A percentile compares a stretch with the other conserved stretches of the same genome.
Conservation (phyloP, 805 yeast genomes). For the Sugiyamaella chiloensis region DNA sequence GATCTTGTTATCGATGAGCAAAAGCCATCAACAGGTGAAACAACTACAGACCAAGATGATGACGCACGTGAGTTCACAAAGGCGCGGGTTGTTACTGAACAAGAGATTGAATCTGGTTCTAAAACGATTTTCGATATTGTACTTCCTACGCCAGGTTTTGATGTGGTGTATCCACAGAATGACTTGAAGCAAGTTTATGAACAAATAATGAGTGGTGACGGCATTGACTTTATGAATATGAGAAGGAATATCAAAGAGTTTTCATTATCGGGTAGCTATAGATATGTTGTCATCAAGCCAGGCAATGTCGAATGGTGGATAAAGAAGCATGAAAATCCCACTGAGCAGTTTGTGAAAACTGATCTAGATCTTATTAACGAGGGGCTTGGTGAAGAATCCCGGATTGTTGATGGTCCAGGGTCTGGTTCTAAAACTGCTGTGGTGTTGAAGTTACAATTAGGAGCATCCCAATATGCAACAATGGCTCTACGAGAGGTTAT, state of each 20-base stretch:
- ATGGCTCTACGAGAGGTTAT: conserved; percentile 93
- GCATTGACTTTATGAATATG: conserved; percentile 83
- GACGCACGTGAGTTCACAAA: conserved; percentile 47
- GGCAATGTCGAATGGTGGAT: conserved; percentile 57
- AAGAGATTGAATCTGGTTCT: conserved; percentile 57
- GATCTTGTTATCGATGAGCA: conserved; percentile 64
- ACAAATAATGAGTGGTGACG: conserved; percentile 70
- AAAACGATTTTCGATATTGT: conserved; percentile 80
- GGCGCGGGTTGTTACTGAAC: conserved; percentile 72
- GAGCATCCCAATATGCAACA: conserved; percentile 90
- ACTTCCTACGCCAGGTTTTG: conserved; percentile 96
- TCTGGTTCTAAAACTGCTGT: conserved; percentile 61
- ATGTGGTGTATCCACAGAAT: conserved; percentile 79
- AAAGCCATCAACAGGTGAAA: too few relatives aligned
- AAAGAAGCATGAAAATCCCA: conserved; percentile 58
- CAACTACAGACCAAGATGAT: conserved; percentile 35
- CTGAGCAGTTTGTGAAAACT: conserved; percentile 72
- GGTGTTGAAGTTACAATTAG: conserved; percentile 70
- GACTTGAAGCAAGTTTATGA: conserved; percentile 59
- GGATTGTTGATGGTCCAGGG: conserved; percentile 26
- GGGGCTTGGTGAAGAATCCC: conserved; percentile 10
- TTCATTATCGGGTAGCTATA: conserved; percentile 86
- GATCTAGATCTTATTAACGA: conserved; percentile 59
- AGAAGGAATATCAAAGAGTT: conserved; percentile 81
- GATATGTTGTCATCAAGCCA: conserved; percentile 69